A percentile compares a stretch with the other conserved stretches of the same genome.
Conservation (phyloP, 2,329 filamentous ascomycete species). For the Paracamarosporium sp. region DNA sequence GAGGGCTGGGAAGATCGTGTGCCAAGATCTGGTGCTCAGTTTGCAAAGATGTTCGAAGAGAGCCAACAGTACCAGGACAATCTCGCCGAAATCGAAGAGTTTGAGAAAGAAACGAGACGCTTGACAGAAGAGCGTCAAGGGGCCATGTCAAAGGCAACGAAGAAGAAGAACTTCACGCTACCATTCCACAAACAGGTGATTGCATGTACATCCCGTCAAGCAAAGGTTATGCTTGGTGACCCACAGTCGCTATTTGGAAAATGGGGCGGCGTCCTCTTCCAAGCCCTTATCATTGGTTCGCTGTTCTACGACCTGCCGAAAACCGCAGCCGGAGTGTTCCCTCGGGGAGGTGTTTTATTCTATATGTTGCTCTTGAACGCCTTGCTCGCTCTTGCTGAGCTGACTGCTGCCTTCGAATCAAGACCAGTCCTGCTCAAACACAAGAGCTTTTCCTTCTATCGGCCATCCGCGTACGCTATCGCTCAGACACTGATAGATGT, state of each 20-base stretch:
- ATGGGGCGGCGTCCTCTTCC: constrained; percentile 55
- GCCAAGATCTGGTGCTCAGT: constrained; percentile 62
- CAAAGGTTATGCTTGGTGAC: constrained; percentile 62
- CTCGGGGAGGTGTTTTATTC: constrained; percentile 67
- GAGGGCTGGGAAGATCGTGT: constrained; percentile 64
- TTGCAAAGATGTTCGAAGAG: constrained; percentile 54
- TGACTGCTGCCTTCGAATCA: constrained; percentile 66
- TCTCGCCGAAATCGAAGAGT: constrained; percentile 49
- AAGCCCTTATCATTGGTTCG: constrained; percentile 48
- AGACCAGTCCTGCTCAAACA: constrained; percentile 74
- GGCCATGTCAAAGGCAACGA: constrained; percentile 43
- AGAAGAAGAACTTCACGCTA: constrained; percentile 51
- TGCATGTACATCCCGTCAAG: constrained; percentile 50
- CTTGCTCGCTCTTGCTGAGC: constrained; percentile 66
- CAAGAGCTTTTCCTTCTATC: constrained; percentile 74
- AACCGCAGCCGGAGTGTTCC: constrained; percentile 63
- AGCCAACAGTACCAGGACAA: constrained; percentile 47
- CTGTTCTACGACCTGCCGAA: constrained; percentile 62
- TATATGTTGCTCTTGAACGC: constrained; percentile 69
- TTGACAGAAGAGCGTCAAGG: constrained; percentile 39
- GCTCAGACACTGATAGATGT: constrained; percentile 65
- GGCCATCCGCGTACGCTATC: constrained; percentile 65
- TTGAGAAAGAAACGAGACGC: constrained; percentile 40
- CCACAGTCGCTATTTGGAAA: constrained; percentile 58
- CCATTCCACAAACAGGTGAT: constrained; percentile 49